Base-by-base conservation (phyloP, 73 alveolate genomes). In the Diophrys appendiculata region DNA sequence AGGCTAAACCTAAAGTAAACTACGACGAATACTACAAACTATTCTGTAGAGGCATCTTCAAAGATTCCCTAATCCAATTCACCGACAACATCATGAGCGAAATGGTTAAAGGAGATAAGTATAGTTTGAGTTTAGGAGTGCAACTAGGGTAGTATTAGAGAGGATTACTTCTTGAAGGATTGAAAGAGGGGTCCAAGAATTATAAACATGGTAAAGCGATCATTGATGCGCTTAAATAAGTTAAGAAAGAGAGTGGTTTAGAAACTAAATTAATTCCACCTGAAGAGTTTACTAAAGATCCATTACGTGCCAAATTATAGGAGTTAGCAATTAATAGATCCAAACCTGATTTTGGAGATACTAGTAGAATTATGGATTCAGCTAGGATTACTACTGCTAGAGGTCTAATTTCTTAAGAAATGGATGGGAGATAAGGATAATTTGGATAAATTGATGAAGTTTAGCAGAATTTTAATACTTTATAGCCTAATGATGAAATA, bases 31-130 rank as follows among this genome's bases (percentile, higher is more conserved):
- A 78, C 56, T 69, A 87, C 43, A 55, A 82, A 33, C 31, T 87
- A 24, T 87, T 87, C 68, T 87, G 94, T 69, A 80, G 73, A 56
- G 94, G 94, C 5, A 78, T 87, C 1, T 87, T 87, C 68, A 87
- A 87, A 73, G 90, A 87, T 31, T 88, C 94, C 1, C 67, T 87
- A n/a, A 69, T 87, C 54, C 69, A 80, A 43, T 78, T 87, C 68
- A 77, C 82, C 23, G 79, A 80, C 29, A 14, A 43, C 26, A 34
- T 87, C 30, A 87, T 78, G 28, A n/a, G 32, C 14, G 67, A 65
- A 33, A 76, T 70, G 82, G 43, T 11, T 26, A 25, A 54, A 1
- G 76, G 55, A 69, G 34, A 53, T 22, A 52, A 33, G 33, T 54
- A 29, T 18, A 84, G 69, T 29, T 54, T 85, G 31, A 87, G 88